Evolutionary conservation across 179 eudicot species (phyloP), one percentile per base, ranked within the genome.

Genomic region (Heliamphora pulchella): DNA sequence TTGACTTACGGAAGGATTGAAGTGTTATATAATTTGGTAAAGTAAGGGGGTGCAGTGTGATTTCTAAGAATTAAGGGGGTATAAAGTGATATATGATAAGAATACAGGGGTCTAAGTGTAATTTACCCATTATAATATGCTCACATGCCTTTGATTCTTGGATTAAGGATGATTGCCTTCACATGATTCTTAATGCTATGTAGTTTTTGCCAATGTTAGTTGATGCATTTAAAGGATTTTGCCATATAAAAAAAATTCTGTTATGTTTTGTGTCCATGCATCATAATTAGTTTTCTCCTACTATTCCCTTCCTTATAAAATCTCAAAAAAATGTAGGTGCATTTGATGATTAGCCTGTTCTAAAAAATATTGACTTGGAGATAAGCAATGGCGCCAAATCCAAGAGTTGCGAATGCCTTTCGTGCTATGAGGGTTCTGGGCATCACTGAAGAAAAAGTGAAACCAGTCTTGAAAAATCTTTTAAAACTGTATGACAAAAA

Each of bases 361-460:
- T 58, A 14, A 9, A 62, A 50, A 11, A 7, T 61, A 78, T 64
- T 62, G 51, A 5, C 48, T 67, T 76, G 58, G 31, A 44, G 54
- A 58, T 64, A 50, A 80, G 62, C 76, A 53, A 83, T 83, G 90
- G 83, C 85, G 15, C 85, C 86, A 50, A 87, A 85, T 80, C 84
- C 80, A 59, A 86, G 84, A 88, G 94, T 89, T 82, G 83, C 79
- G 50, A 84, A 83, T n/a, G 98, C 98, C 15, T 87, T 90, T 80
- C 83, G 82, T 71, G 98, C 97, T n/a, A 93, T 93, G 98, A 87
- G 85, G 84, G 86, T 50, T 46, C 73, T 93, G 20, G 98, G 98
- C 13, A 92, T 93, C 61, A 68, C 88, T 15, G 91, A 90, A 79
- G 87, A 86, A 17, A 92, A 85, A 80, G 90, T 91, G 72, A 92